Conservation (phyloP, 2,329 filamentous ascomycete genomes). For the Fusarium marasasianum region DNA sequence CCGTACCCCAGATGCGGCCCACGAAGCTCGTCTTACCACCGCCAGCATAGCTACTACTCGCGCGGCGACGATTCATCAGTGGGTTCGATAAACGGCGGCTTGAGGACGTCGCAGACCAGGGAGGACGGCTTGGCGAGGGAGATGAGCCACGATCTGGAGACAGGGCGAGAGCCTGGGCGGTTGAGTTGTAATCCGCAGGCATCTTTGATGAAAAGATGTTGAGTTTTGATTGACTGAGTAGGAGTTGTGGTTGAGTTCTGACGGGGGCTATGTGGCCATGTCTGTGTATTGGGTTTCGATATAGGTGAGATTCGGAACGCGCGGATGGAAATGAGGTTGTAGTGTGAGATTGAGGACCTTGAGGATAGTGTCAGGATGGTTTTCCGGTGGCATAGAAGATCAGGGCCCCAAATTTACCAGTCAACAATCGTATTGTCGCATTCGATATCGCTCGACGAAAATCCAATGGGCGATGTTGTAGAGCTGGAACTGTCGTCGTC, state of each 20-base stretch:
- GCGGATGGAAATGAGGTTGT: conserved; percentile 25
- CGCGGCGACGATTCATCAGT: conserved; percentile 45
- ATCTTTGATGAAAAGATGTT: conserved; percentile 47
- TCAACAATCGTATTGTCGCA: neutral
- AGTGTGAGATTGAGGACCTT: neutral
- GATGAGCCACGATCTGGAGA: conserved; percentile 48
- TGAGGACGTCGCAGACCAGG: conserved; percentile 36
- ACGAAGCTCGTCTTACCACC: conserved; percentile 40
- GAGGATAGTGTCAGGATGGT: neutral
- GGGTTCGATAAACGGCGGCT: conserved; percentile 55
- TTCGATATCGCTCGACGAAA: neutral
- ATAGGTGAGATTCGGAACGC: conserved; percentile 28
- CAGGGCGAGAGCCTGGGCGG: conserved; percentile 60
- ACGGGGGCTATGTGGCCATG: conserved; percentile 26
- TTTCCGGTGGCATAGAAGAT: neutral
- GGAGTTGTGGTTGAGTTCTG: neutral
- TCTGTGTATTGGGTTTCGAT: conserved; percentile 17
- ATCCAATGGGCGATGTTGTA: neutral
- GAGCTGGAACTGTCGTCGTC: conserved; percentile 14
- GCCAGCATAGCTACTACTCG: conserved; percentile 14
- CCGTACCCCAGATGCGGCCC: conserved; percentile 48
- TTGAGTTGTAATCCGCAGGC: conserved; percentile 62
- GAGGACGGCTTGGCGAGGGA: conserved; percentile 44
- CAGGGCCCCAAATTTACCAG: neutral
- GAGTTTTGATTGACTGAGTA: neutral